Base-by-base conservation (phyloP, 1,139 yeast species). In the Pichia sp. region DNA sequence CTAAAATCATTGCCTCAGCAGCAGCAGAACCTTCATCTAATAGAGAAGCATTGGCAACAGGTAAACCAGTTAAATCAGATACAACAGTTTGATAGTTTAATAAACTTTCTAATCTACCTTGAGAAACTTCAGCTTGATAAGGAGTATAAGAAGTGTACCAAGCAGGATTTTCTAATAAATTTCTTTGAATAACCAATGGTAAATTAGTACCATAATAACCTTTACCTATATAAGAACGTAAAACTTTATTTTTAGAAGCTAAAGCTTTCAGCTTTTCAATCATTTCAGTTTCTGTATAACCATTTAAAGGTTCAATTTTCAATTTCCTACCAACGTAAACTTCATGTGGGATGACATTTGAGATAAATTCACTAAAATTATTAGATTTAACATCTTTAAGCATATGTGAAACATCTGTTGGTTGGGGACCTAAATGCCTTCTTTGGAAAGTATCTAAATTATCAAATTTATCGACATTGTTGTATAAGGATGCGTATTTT, bases 141-240 rank as follows among this genome's bases (percentile, higher is more conserved):
- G 98, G 98, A 27, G 98, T 92, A 66, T 92, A 92, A 0, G 97
- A 87, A 35, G 98, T 92, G 71, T 92, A 92, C 98, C 98, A 92
- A 65, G 88, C 96, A 18, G 98, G 98, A 54, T 84, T 80, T 67
- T 92, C 98, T 53, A 92, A 72, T 52, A 92, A 69, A 63, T 92
- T 92, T 65, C 98, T 80, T 71, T 87, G 95, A 59, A 92, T 86
- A 39, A 90, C 97, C 4, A 96, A 85, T 0, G 98, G 98, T 40
- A 88, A 74, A 49, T 77, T 73, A 2, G 97, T 90, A 48, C 95
- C 96, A 59, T 87, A 86, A 68, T 92, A 92, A 40, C 98, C 98
- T 66, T 86, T 86, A 54, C 98, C 98, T 55, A 92, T 90, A 59
- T 82, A 84, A 25, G 90, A 79, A 65, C 80, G 79, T 52, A 72